Percentiles rank a stretch among this genome's conserved stretches.
phyloP scores from a whole-genome alignment of 2,329 filamentous ascomycete species.

The Thermomyces lanuginosus region DNA sequence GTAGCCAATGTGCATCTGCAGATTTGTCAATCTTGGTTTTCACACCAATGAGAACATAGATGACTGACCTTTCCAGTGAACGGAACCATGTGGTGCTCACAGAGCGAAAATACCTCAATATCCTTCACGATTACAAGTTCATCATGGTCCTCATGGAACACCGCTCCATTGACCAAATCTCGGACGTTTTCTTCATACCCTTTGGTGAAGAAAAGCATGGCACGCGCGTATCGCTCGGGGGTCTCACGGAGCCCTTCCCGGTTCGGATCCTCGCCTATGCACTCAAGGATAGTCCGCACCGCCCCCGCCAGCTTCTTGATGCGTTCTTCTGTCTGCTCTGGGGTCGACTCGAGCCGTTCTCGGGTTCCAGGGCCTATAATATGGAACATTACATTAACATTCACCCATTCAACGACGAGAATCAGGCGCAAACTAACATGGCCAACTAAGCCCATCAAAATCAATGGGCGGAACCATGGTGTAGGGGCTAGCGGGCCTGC shows the following conservation, averaged over 20 bases:
- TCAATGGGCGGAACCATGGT: slow-evolving; percentile 35
- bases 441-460: slow-evolving; percentile 37
- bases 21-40: slow-evolving; percentile 7
- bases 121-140: slow-evolving; percentile 97
- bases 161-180: slow-evolving; percentile 80
- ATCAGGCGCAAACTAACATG: slow-evolving; percentile 24
- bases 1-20: slow-evolving; percentile 99
- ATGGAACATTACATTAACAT: slow-evolving; percentile 6
- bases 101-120: slow-evolving; percentile 86
- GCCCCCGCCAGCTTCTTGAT: slow-evolving; percentile 46
- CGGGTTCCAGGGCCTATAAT: slow-evolving; percentile 30
- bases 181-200: slow-evolving; percentile 90
- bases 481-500: slow-evolving; percentile 35
- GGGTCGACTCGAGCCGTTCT: slow-evolving; percentile 39
- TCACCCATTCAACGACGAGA: slow-evolving; percentile 3
- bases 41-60: slow-evolving; percentile 7
- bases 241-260: slow-evolving; percentile 48
- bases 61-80: slow-evolving; percentile 84
- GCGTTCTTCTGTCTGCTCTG: slow-evolving; percentile 41
- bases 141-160: slow-evolving; percentile 93
- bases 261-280: slow-evolving; percentile 49
- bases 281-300: slow-evolving; percentile 47
- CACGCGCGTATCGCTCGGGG: slow-evolving; percentile 82
- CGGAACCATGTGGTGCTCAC: slow-evolving; percentile 93
- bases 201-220: slow-evolving; percentile 88